Evolutionary conservation across 2,329 filamentous ascomycete genomes (phyloP).

Genomic region (Arachnomyces sp.): DNA sequence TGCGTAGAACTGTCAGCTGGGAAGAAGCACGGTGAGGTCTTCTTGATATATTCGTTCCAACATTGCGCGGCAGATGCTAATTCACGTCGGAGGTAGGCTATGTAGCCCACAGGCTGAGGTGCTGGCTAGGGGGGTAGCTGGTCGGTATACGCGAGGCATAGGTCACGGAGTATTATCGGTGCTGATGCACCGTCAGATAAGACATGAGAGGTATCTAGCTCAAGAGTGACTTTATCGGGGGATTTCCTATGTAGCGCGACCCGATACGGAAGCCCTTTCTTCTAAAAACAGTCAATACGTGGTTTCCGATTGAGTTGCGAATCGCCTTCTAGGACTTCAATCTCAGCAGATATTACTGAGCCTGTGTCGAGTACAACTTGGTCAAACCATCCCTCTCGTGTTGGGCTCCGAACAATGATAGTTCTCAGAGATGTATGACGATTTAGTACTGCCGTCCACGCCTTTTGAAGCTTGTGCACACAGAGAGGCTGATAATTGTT

Average conservation of each 20-base stretch:
- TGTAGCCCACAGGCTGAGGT: conserved; percentile 30
- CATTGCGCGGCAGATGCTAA: conserved; percentile 26
- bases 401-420: conserved; percentile 22
- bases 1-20: too few species aligned
- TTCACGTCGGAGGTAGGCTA: conserved; percentile 22
- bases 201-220: conserved; percentile 38
- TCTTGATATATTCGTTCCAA: conserved; percentile 33
- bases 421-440: conserved; percentile 10
- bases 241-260: conserved; percentile 28
- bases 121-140: conserved; percentile 21
- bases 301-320: too few species aligned
- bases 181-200: conserved; percentile 39
- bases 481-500: neutral
- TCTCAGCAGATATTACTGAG: neutral
- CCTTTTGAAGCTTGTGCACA: conserved; percentile 1
- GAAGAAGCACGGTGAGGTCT: conserved; percentile 34
- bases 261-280: conserved; percentile 27
- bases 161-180: conserved; percentile 31
- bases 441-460: conserved; percentile 8
- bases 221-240: conserved; percentile 22
- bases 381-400: conserved; percentile 10
- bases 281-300: too few species aligned
- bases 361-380: conserved; percentile 7
- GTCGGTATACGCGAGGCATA: conserved; percentile 28
- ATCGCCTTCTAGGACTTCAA: too few species aligned